Evolutionary conservation across 139 green algal species (phyloP).

Genomic region (Chlorella sp.): DNA sequence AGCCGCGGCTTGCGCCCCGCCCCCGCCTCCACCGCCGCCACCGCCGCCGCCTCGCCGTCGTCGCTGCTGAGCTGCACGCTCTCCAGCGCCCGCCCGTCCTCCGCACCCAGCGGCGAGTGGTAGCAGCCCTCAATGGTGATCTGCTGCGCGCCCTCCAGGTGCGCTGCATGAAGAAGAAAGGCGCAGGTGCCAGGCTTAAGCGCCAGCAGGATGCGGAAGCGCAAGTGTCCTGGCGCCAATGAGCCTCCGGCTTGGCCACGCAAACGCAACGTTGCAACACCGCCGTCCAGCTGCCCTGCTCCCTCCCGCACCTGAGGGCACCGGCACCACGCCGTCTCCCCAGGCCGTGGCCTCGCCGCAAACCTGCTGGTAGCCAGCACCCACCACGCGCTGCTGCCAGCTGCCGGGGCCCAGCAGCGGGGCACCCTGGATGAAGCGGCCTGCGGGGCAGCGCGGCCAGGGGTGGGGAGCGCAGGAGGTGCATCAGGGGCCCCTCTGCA

Average conservation of each 20-base stretch:
- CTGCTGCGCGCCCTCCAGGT: constrained; percentile 46
- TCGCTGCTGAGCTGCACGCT: constrained; percentile 23
- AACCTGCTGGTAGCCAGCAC: constrained; percentile 88
- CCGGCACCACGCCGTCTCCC: constrained; percentile 85
- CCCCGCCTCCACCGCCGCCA: constrained; percentile 1
- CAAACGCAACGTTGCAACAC: background rate
- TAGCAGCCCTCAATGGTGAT: constrained; percentile 48
- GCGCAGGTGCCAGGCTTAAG: no score
- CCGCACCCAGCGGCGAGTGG: constrained; percentile 37
- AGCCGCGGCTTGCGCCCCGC: background rate
- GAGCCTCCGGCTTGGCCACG: no score
- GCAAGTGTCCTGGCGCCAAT: no score
- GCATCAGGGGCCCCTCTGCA: no score
- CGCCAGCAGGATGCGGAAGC: no score
- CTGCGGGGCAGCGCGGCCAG: constrained; percentile 35
- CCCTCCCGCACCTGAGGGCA: constrained; percentile 24
- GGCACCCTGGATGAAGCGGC: constrained; percentile 77
- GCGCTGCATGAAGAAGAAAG: constrained; percentile 26
- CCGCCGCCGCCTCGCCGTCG: constrained; percentile 13
- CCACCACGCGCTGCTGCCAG: constrained; percentile 60
- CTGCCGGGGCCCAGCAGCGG: constrained; percentile 44
- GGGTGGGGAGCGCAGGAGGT: background rate
- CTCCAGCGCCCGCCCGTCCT: constrained; percentile 2
- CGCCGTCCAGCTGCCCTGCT: no score
- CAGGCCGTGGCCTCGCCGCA: constrained; percentile 77